A percentile compares a stretch with the other conserved stretches of the same genome.
phyloP scores from a whole-genome alignment of 2,329 filamentous ascomycete genomes.

The Hymenoscyphus repandus region DNA sequence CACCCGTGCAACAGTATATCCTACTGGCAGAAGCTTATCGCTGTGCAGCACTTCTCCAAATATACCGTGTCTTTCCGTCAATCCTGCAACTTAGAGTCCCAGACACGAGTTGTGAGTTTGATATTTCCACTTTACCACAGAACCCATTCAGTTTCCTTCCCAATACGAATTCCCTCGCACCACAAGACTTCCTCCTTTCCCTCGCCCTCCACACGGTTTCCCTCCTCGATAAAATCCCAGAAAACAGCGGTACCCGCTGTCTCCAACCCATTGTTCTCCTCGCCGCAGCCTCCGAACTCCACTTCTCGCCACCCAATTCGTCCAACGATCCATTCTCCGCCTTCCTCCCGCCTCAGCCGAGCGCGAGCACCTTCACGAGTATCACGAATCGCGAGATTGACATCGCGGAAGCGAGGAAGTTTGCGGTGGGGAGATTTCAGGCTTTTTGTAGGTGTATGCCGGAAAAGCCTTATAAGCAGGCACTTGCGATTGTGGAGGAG shows the following conservation, averaged over 20 bases:
- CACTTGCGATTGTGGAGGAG: constrained; percentile 23
- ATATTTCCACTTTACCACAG: neutral
- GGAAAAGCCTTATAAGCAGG: constrained; percentile 25
- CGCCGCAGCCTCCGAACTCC: constrained; percentile 22
- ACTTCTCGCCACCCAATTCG: constrained; percentile 14
- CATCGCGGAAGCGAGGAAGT: constrained; percentile 23
- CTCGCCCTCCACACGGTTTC: constrained; percentile 26
- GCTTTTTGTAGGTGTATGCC: constrained; percentile 25
- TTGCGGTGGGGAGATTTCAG: constrained; percentile 23
- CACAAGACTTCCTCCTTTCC: constrained; percentile 25
- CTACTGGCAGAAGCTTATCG: constrained; percentile 27
- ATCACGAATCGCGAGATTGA: constrained; percentile 26
- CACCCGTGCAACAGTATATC: constrained; percentile 28
- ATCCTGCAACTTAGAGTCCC: constrained; percentile 19
- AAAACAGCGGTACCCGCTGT: constrained; percentile 25
- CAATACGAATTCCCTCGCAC: constrained; percentile 12
- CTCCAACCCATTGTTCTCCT: constrained; percentile 27
- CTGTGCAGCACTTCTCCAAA: constrained; percentile 23
- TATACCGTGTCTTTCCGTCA: constrained; percentile 26
- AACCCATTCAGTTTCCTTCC: constrained; percentile 14
- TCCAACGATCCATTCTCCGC: neutral
- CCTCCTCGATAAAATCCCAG: constrained; percentile 23
- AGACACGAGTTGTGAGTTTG: constrained; percentile 4
- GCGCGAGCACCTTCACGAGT: constrained; percentile 13
- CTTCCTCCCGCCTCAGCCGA: neutral